A percentile compares a stretch with the other conserved stretches of the same genome.
Evolutionary conservation across 495 filamentous ascomycete species (phyloP).

Genomic region (Neurospora sp.): DNA sequence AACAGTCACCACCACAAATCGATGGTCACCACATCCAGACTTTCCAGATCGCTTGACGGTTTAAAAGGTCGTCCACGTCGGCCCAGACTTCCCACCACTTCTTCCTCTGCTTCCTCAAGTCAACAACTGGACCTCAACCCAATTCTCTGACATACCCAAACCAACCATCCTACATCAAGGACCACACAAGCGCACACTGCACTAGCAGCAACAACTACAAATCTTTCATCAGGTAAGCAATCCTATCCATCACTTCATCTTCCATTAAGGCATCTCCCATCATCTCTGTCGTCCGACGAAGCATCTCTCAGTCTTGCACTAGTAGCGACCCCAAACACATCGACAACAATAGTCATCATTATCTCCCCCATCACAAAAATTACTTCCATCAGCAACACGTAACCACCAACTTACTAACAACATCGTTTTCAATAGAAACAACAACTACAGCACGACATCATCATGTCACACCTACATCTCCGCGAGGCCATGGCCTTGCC

Average conservation of each 20-base stretch:
- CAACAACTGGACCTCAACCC: neutral
- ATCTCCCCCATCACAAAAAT: too few species aligned
- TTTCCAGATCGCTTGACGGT: neutral
- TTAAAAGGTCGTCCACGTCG: neutral
- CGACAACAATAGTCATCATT: too few species aligned
- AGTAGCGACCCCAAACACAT: neutral
- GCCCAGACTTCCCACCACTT: neutral
- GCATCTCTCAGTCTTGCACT: neutral
- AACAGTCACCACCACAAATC: neutral
- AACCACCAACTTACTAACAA: too few species aligned
- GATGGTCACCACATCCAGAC: neutral
- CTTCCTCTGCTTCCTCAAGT: neutral
- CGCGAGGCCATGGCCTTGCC: neutral
- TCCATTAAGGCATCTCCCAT: neutral
- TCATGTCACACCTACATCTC: neutral
- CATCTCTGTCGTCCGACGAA: neutral
- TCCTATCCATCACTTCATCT: neutral
- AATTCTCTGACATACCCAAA: neutral
- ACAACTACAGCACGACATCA: neutral
- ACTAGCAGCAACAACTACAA: neutral
- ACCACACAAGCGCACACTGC: neutral
- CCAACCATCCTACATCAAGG: neutral
- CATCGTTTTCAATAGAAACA: neutral
- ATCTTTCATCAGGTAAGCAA: neutral
- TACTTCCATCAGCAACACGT: too few species aligned